Evolutionary conservation across 1,284 basidiomycete species (phyloP), one percentile per base, ranked within the genome.

Genomic region (Nidula niveotomentosa): DNA sequence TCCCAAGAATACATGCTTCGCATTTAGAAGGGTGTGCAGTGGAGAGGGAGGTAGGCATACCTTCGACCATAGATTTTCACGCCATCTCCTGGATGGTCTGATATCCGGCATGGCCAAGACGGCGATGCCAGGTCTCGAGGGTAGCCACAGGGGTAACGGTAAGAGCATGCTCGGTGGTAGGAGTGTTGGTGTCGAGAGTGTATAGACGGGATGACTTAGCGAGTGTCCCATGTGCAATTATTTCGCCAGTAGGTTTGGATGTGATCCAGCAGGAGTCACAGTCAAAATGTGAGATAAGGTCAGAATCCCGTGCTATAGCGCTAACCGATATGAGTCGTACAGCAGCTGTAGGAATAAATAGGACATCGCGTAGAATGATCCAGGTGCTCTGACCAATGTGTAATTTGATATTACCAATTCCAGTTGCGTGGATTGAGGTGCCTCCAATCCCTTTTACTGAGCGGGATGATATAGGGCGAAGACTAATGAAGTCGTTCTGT

Each of bases 361-460:
- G 57, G 0, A 61, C 60, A 49, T 68, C 54, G 3, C 60, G 36
- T 5, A 68, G 59, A 1, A 54, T 55, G 1, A 70, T n/a, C 17
- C 48, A 49, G 37, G 51, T 36, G 6, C 65, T 63, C 7, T 51
- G 45, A 1, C 57, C 58, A n/a, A 70, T 45, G 3, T 34, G 23
- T 1, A 74, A 62, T 2, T 57, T 52, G 18, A 76, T 64, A 7
- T 56, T 56, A 0, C 74, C 72, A 2, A 69, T 57, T 0, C 67
- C 69, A 8, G 64, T 50, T 0, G 70, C 68, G 12, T 55, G 56
- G 39, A 74, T 69, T 2, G 56, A 53, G 0, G 69, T 68, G 0
- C 72, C 67, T 3, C 69, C 67, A 4, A 75, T 58, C 0, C 72
- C 70, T 23, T 59, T 56, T 4, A 76, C 62, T 0, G 56, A 36